Base-by-base conservation (phyloP, 1,284 basidiomycete species). In the Porogramme epimiltina region DNA sequence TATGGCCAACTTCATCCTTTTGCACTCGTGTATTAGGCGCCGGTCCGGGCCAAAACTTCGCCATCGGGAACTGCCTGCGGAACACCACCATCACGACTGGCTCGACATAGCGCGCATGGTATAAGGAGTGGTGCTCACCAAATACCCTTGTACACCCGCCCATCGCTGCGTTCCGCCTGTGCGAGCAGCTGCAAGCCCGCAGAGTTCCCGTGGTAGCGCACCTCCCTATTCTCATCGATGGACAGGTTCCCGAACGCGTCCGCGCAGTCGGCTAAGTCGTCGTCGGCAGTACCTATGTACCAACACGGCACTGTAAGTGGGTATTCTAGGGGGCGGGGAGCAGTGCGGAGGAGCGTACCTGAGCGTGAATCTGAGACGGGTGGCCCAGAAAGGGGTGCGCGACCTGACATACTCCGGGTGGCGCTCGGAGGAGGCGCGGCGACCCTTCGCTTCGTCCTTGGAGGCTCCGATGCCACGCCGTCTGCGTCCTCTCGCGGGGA, bases 191-290 rank as follows among this genome's bases (percentile, higher is more conserved):
- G 85, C 43, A 94, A 71, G 0, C 91, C 91, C 55, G 84, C 86
- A 2, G 82, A 74, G 67, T 85, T 81, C 18, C 86, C 85, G 52
- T 91, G 88, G 63, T 82, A 91, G 39, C 89, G 22, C 13, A 58
- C 62, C 72, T 94, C 89, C 61, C 81, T 79, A 64, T 92, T 85
- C 66, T 94, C 91, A 60, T 93, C 88, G 40, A 94, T 71, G 3
- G 89, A 91, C 28, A 94, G 66, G 62, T 89, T 85, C 4, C 91
- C 90, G 31, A 85, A 72, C 18, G 80, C 77, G 55, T 87, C 84
- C 3, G 82, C 75, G 2, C 84, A 72, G 49, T 82, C 79, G 45
- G 73, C 62, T n/a, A 66, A 68, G 37, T 76, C 76, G 45, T 66
- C 58, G 37, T 66, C 61, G 59, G 52, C 56, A 4, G 19, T 24